phyloP scores from a whole-genome alignment of 345 rosid genomes.

The Syzygium aqueum region DNA sequence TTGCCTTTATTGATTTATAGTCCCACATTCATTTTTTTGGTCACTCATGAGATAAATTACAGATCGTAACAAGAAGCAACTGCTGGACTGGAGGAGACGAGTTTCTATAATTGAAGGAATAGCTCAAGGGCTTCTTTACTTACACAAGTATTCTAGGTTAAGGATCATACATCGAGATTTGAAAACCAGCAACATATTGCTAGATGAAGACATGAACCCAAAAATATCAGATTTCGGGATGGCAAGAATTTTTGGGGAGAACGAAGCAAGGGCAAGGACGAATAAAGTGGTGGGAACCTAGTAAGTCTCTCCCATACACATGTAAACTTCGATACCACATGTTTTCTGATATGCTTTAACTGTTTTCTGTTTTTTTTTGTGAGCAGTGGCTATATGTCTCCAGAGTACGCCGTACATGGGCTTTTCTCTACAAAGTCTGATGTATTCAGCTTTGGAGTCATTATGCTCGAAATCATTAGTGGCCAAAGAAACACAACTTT shows the following conservation, averaged over 20 bases:
- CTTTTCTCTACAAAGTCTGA: constrained; percentile 19
- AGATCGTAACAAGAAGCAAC: constrained; percentile 5
- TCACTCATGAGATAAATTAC: not conserved
- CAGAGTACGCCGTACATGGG: constrained; percentile 20
- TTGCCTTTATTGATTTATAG: not conserved
- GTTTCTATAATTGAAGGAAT: constrained; percentile 15
- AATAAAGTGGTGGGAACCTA: constrained; percentile 17
- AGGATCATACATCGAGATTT: constrained; percentile 23
- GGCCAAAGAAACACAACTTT: constrained; percentile 7
- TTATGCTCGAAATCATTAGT: constrained; percentile 17
- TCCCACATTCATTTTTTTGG: not conserved
- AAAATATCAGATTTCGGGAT: constrained; percentile 25
- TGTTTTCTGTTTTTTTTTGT: not conserved
- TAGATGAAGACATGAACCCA: constrained; percentile 18
- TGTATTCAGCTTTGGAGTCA: constrained; percentile 24
- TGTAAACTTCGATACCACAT: not conserved
- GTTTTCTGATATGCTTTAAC: not conserved
- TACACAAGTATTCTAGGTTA: constrained; percentile 19
- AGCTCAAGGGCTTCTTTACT: constrained; percentile 19
- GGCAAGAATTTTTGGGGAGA: constrained; percentile 16
- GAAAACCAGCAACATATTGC: constrained; percentile 13
- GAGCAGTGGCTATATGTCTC: constrained; percentile 20
- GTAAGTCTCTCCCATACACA: not conserved
- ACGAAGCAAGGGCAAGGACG: constrained; percentile 1
- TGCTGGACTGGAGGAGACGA: constrained; percentile 13